phyloP scores from a whole-genome alignment of 139 green algal genomes.

The Mychonastes homosphaera region DNA sequence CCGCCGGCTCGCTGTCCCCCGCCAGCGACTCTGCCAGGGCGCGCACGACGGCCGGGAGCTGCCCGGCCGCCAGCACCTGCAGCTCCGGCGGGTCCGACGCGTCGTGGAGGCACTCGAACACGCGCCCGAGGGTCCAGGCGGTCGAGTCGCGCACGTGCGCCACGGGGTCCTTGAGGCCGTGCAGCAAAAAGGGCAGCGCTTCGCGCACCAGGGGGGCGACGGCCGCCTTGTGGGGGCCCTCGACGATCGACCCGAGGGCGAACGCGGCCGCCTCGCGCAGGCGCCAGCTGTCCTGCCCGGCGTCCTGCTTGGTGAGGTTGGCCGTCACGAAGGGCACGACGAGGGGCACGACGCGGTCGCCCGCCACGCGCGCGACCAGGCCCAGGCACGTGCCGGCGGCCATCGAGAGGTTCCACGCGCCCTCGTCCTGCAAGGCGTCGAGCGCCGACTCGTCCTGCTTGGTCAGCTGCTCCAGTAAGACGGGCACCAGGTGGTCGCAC shows the following conservation, averaged over 20 bases:
- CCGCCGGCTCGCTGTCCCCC: slow-evolving; percentile 70
- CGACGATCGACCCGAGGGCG: slow-evolving; percentile 92
- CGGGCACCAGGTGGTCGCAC: slow-evolving; percentile 67
- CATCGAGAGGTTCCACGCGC: slow-evolving; percentile 84
- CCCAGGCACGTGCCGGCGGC: slow-evolving; percentile 82
- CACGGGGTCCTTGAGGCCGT: slow-evolving; percentile 60
- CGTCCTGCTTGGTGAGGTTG: slow-evolving; percentile 68
- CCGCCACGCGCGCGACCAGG: slow-evolving; percentile 57
- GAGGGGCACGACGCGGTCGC: slow-evolving; percentile 68
- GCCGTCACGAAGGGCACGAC: slow-evolving; percentile 67
- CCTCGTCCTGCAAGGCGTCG: slow-evolving; percentile 82
- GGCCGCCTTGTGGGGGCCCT: slow-evolving; percentile 60
- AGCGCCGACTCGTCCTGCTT: slow-evolving; percentile 95
- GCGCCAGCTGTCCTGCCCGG: slow-evolving; percentile 68
- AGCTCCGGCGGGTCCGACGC: slow-evolving; percentile 23
- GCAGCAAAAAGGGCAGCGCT: slow-evolving; percentile 65
- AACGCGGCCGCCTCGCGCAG: slow-evolving; percentile 88
- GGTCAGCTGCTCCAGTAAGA: slow-evolving; percentile 88
- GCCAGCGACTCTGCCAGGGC: too few species aligned
- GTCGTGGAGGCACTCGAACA: slow-evolving; percentile 89
- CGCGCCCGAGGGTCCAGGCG: slow-evolving; percentile 87
- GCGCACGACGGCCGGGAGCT: slow-evolving; percentile 41
- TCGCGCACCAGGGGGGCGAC: slow-evolving; percentile 56
- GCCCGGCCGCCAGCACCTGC: slow-evolving; percentile 51
- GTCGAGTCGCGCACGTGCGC: slow-evolving; percentile 84